phyloP scores from a whole-genome alignment of 176 grass and related monocot species.

The Alloteropsis semialata region DNA sequence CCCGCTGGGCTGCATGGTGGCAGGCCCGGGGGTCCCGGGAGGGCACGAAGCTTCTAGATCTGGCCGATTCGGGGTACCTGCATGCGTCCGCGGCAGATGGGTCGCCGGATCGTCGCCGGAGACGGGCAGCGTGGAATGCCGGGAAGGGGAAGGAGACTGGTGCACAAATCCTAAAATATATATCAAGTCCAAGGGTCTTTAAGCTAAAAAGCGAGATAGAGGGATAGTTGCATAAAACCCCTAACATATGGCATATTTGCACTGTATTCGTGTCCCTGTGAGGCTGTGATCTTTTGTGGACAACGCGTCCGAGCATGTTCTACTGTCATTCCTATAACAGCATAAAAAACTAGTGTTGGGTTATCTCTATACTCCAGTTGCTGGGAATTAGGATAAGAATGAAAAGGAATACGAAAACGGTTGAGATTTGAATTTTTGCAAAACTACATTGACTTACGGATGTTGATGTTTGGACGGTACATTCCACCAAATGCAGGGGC shows the following conservation, averaged over 20 bases:
- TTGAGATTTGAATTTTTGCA: too few relatives aligned
- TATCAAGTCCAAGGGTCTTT: background rate
- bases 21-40: background rate
- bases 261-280: too few relatives aligned
- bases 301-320: too few relatives aligned
- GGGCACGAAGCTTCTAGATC: slow-evolving; percentile 31
- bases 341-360: too few relatives aligned
- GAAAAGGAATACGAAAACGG: too few relatives aligned
- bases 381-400: too few relatives aligned
- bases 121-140: background rate
- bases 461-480: too few relatives aligned
- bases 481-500: too few relatives aligned
- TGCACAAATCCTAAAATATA: background rate
- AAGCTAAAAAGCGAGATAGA: background rate
- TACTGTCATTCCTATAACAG: too few relatives aligned
- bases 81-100: slow-evolving; percentile 34
- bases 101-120: slow-evolving; percentile 25
- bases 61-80: slow-evolving; percentile 20
- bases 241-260: rapidly evolving
- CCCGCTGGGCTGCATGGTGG: slow-evolving; percentile 43
- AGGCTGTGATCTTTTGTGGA: background rate
- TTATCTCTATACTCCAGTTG: too few relatives aligned
- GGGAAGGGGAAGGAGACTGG: background rate
- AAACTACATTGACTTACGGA: too few relatives aligned
- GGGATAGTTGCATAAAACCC: background rate